Conservation (phyloP, 2,329 filamentous ascomycete genomes). For the Diaporthe amygdali region DNA sequence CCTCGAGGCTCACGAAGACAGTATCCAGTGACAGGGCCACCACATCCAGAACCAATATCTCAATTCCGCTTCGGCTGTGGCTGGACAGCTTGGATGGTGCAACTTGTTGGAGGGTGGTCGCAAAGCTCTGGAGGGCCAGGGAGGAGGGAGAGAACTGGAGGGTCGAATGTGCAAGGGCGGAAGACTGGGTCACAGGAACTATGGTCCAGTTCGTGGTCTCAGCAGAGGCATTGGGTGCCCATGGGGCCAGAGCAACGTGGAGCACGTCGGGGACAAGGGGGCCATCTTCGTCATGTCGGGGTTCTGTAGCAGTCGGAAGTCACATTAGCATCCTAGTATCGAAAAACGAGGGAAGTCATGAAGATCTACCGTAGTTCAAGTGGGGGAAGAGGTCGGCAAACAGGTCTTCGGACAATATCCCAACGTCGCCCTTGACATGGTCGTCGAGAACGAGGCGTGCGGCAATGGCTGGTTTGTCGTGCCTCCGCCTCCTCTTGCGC, state of each 20-base stretch:
- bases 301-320: not conserved
- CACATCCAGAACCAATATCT: slow-evolving; percentile 83
- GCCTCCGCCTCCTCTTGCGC: slow-evolving; percentile 58
- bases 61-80: slow-evolving; percentile 77
- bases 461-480: slow-evolving; percentile 77
- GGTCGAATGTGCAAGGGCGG: slow-evolving; percentile 74
- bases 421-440: slow-evolving; percentile 83
- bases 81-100: slow-evolving; percentile 77
- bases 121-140: slow-evolving; percentile 78
- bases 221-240: slow-evolving; percentile 63
- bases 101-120: slow-evolving; percentile 72
- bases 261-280: slow-evolving; percentile 46
- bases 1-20: slow-evolving; percentile 85
- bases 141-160: slow-evolving; percentile 79
- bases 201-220: slow-evolving; percentile 82
- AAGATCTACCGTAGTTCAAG: slow-evolving; percentile 45
- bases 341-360: not conserved
- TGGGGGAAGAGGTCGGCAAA: slow-evolving; percentile 81
- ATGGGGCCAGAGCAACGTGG: slow-evolving; percentile 77
- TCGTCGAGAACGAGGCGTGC: slow-evolving; percentile 86
- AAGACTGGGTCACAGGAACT: slow-evolving; percentile 72
- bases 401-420: slow-evolving; percentile 85
- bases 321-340: slow-evolving; percentile 16
- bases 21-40: slow-evolving; percentile 81
- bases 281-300: slow-evolving; percentile 15